Evolutionary conservation across 306 rosid genomes (phyloP), one percentile per base, ranked within the genome.

Genomic region (Quercus rubra): DNA sequence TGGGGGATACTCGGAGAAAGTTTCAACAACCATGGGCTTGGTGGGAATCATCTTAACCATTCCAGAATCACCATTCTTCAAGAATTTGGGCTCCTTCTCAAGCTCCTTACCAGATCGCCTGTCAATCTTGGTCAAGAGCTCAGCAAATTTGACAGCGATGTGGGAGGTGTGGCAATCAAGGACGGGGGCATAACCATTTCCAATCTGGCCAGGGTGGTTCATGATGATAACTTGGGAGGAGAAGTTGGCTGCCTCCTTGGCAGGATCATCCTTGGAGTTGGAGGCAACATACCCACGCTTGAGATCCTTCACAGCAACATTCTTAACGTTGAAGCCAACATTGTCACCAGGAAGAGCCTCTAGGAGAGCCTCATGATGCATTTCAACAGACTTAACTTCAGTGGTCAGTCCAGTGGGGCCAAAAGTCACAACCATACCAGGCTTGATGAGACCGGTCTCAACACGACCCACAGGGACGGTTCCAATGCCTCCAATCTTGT

Each of bases 401-500:
- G 97, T 93, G 2, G 89, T 79, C 80, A 93, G 68, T 2, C 97
- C 96, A 79, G 96, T 7, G 19, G 97, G 97, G 1, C 83, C 97
- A 80, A 93, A 91, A 27, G 91, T 87, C 5, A 93, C 90, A 2
- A 91, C 86, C 88, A 89, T 84, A 56, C 94, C 96, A 6, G 97
- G 97, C 61, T 92, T 92, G n/a, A 92, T 0, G 21, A 90, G 12
- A 77, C 97, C 96, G 0, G 93, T 91, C 38, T 91, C 98, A n/a
- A 93, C 98, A 55, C 98, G 95, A 30, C 98, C 98, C 58, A 93
- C 98, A 0, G 95, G 98, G 3, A 93, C 98, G 23, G 98, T 93
- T 73, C 98, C 98, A 79, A 93, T 93, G 18, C 98, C 98, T 17
- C 98, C 98, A 76, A 93, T 93, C 95, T 93, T 93, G 93, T 93